Conservation (phyloP, 495 filamentous ascomycete species). For the Podospora sp. region DNA sequence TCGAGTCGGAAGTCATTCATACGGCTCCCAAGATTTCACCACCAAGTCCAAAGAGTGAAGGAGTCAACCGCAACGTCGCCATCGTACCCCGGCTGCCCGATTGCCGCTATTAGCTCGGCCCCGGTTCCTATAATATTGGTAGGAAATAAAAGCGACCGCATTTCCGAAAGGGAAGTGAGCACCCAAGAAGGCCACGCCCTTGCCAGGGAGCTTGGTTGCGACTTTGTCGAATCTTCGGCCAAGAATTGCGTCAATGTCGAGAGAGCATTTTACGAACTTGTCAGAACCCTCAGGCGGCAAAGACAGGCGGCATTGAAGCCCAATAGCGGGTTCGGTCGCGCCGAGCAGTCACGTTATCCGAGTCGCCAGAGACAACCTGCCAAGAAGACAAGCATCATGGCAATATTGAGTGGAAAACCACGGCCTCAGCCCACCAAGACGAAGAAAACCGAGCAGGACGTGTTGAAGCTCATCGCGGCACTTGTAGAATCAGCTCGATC, state of each 20-base stretch:
- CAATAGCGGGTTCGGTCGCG: too few relatives aligned
- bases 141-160: conserved; percentile 95
- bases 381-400: too few relatives aligned
- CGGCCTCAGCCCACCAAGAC: too few relatives aligned
- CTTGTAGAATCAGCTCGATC: too few relatives aligned
- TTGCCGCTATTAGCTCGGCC: too few relatives aligned
- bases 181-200: conserved; percentile 93
- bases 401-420: too few relatives aligned
- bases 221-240: conserved; percentile 95
- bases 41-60: conserved; percentile 95
- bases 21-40: conserved; percentile 90
- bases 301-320: too few relatives aligned
- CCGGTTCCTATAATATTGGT: conserved; percentile 96
- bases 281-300: conserved; percentile 81
- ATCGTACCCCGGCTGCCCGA: too few relatives aligned
- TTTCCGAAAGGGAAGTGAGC: conserved; percentile 92
- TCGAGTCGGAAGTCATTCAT: conserved; percentile 93
- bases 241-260: conserved; percentile 99
- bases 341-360: too few relatives aligned
- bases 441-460: too few relatives aligned
- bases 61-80: conserved; percentile 44
- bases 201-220: conserved; percentile 88
- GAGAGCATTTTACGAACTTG: conserved; percentile 97
- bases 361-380: too few relatives aligned
- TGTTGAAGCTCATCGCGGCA: too few relatives aligned